Evolutionary conservation across 352 stramenopile genomes (phyloP), one percentile per base, ranked within the genome.

Genomic region (Saprolegnia diclina): DNA sequence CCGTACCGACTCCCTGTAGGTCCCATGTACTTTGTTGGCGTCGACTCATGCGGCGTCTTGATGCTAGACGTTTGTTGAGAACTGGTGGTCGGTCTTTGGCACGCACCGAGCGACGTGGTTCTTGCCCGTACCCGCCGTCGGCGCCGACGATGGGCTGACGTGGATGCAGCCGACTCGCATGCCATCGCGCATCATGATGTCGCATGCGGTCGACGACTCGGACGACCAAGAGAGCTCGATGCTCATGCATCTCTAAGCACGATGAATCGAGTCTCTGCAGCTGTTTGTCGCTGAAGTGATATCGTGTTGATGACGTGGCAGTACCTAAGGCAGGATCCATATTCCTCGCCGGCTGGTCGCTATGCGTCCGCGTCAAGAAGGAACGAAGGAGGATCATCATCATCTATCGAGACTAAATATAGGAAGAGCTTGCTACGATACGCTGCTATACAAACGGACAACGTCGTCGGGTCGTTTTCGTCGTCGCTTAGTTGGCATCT

Each of bases 401-500:
- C 11, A 59, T 59, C 52, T 59, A 59, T 59, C 52, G 52, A 59
- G 52, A 59, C 52, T 59, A 59, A 59, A 59, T 59, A 59, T 59
- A 59, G 35, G 52, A 59, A 59, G 52, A 24, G 52, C 52, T 54
- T 42, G 52, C 52, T 59, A 68, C n/a, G 40, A 57, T 56, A 68
- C n/a, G 35, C 54, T 44, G 21, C 62, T 68, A 68, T 56, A 68
- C 46, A 68, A 56, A 61, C 45, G 56, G 18, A 59, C n/a, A 48
- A n/a, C 35, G 24, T 29, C 22, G 56, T 19, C 40, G 29, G 29
- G 29, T 35, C 29, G 29, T 35, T 35, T 56, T 50, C 56, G 18
- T 35, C 29, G 29, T 35, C n/a, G 65, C 65, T 87, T 90, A 94
- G 68, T 94, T 68, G 40, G 62, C 85, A 56, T 99, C 96, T 71